Base-by-base conservation (phyloP, 768 basidiomycete genomes). In the Mycena haematopus region DNA sequence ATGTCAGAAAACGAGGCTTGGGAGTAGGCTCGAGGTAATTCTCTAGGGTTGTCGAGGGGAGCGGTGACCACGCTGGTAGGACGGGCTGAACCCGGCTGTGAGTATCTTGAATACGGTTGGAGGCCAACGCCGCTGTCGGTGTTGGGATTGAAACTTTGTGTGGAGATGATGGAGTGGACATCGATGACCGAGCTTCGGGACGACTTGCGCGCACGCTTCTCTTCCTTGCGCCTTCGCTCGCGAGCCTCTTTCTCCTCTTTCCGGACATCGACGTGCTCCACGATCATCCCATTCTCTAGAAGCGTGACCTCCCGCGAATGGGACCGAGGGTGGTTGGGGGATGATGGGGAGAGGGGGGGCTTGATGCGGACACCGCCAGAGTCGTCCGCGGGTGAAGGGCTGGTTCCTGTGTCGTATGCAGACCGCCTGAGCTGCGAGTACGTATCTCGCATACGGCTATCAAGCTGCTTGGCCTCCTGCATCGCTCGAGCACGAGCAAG, bases 231-330 rank as follows among this genome's bases (percentile, higher is more conserved):
- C 60, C 82, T 80, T 27, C 90, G 86, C 46, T 91, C 89, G 46
- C 84, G 83, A 38, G 87, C 90, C 66, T 92, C 91, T 60, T 78
- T 84, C 73, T 92, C 92, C 74, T 93, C 92, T 65, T 81, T 88
- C 33, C 88, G 85, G 21, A 95, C 85, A 73, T 95, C 86, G 38
- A 95, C 90, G 63, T 92, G 90, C 69, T 96, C 94, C 9, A 95
- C 89, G 55, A 94, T 91, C 82, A 95, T 87, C 3, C 93, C 93
- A 66, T 92, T 95, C 74, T 94, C 90, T 22, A 96, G 83, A 11
- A 95, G 78, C 0, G 92, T 92, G 15, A 92, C 82, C 58, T 94
- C 90, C 35, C 90, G 84, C 42, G 87, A 86, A 56, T 86, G 83
- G 22, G 78, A 80, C 31, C 83, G 84, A 35, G 72, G 74, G 64